These are phyloP conservation scores for Arachnomyces sp. DNA, from an alignment of 2,329 filamentous ascomycete species.

Conservation along the genomic window DNA sequence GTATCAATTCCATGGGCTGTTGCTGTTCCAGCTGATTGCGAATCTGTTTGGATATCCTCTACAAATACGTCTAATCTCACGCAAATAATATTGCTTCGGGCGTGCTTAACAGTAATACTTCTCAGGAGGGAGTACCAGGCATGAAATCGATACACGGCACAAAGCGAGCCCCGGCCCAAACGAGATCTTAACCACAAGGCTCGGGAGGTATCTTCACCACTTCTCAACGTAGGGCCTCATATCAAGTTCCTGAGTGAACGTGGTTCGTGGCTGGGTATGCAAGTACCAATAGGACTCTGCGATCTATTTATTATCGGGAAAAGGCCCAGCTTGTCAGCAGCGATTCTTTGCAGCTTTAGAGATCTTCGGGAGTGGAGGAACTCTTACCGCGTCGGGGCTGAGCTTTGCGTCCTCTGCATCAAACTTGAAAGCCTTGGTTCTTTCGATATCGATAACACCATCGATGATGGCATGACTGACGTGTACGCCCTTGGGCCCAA, in stretches of 20 bases:
- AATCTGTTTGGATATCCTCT: too few species aligned
- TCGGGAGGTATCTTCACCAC: constrained; percentile 48
- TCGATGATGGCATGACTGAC: constrained; percentile 77
- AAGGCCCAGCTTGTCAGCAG: constrained; percentile 4
- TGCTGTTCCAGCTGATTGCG: too few species aligned
- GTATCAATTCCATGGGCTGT: too few species aligned
- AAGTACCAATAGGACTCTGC: constrained; percentile 79
- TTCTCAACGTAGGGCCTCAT: constrained; percentile 75
- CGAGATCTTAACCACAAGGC: too few species aligned
- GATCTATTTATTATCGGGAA: constrained; percentile 47
- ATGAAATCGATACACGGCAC: too few species aligned
- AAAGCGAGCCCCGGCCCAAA: too few species aligned
- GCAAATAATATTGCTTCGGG: too few species aligned
- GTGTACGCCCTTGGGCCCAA: constrained; percentile 75
- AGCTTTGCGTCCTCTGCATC: constrained; percentile 59
- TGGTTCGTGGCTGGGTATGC: constrained; percentile 69
- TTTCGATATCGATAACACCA: constrained; percentile 73
- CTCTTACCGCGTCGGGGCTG: constrained; percentile 63
- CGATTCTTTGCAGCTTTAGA: constrained; percentile 5
- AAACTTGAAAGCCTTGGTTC: constrained; percentile 54
- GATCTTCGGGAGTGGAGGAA: constrained; percentile 12
- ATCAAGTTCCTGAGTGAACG: constrained; percentile 76
- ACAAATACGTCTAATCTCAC: too few species aligned
- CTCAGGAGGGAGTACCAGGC: too few species aligned
- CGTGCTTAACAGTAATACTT: too few species aligned